Evolutionary conservation across 2,329 filamentous ascomycete genomes (phyloP).

Genomic region (Fusarium abutilonis): DNA sequence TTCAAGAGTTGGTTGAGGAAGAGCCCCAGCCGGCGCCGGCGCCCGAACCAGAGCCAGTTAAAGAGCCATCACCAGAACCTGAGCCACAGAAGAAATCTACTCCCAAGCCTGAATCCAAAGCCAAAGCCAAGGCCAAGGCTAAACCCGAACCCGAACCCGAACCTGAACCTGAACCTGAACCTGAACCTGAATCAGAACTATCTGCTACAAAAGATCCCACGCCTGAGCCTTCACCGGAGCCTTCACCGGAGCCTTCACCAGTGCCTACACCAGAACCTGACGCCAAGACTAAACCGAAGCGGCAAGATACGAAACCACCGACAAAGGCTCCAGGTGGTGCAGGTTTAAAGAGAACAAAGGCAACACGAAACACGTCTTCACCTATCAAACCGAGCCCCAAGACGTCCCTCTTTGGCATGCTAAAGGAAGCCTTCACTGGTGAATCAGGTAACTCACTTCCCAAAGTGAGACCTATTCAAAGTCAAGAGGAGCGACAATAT

Average conservation of each 20-base stretch:
- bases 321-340: conserved; percentile 44
- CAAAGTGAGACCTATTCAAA: conserved; percentile 60
- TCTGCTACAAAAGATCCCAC: conserved; percentile 10
- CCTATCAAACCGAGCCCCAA: conserved; percentile 60
- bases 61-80: conserved; percentile 25
- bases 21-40: conserved; percentile 10
- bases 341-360: conserved; percentile 63
- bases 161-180: conserved; percentile 4
- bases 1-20: conserved; percentile 14
- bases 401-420: conserved; percentile 64
- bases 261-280: conserved; percentile 31
- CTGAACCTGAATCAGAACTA: conserved; percentile 16
- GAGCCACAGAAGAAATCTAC: conserved; percentile 21
- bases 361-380: conserved; percentile 62
- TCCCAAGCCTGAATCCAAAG: conserved; percentile 6
- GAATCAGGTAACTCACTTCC: conserved; percentile 63
- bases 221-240: conserved; percentile 16
- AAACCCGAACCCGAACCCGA: not conserved
- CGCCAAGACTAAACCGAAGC: conserved; percentile 32
- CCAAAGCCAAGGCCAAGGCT: not conserved
- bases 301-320: conserved; percentile 33
- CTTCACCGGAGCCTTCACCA: conserved; percentile 20
- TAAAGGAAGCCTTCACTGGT: conserved; percentile 71
- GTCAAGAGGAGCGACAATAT: conserved; percentile 55
- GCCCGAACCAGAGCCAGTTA: conserved; percentile 12